phyloP scores from a whole-genome alignment of 495 filamentous ascomycete genomes.

The Penicillium parvum region DNA sequence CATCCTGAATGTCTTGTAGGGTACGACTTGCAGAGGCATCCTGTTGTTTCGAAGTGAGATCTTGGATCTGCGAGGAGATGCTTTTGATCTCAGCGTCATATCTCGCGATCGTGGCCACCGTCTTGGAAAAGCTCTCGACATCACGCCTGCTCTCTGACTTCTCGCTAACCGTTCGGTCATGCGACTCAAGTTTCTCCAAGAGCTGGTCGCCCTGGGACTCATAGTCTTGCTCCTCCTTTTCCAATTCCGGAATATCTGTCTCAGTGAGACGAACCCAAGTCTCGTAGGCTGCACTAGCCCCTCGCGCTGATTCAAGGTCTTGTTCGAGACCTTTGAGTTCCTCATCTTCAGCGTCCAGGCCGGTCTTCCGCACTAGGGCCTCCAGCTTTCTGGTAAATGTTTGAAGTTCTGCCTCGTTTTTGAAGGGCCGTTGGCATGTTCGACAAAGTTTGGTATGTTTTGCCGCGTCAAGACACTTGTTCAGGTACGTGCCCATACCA shows the following conservation, averaged over 20 bases:
- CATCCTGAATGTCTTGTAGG: slow-evolving; percentile 77
- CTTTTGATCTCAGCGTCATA: slow-evolving; percentile 65
- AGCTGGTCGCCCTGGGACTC: slow-evolving; percentile 54
- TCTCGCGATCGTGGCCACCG: slow-evolving; percentile 70
- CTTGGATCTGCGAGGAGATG: slow-evolving; percentile 64
- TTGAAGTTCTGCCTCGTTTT: slow-evolving; percentile 52
- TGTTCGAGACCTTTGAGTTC: slow-evolving; percentile 50
- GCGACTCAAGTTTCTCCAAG: slow-evolving; percentile 62
- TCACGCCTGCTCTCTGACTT: slow-evolving; percentile 64
- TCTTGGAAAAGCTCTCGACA: slow-evolving; percentile 67
- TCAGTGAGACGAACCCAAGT: slow-evolving; percentile 62
- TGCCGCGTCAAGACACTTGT: slow-evolving; percentile 52
- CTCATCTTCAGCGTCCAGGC: slow-evolving; percentile 48
- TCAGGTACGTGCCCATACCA: slow-evolving; percentile 60
- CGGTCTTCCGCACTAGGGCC: slow-evolving; percentile 51
- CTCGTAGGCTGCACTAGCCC: slow-evolving; percentile 64
- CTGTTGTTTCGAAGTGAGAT: slow-evolving; percentile 66
- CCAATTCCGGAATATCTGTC: slow-evolving; percentile 65
- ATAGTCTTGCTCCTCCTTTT: slow-evolving; percentile 54
- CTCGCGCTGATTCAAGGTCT: slow-evolving; percentile 52
- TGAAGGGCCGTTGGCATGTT: slow-evolving; percentile 64
- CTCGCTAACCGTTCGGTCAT: slow-evolving; percentile 65
- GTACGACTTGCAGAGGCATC: slow-evolving; percentile 58
- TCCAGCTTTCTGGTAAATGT: slow-evolving; percentile 58
- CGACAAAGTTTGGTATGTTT: slow-evolving; percentile 62